These are phyloP conservation scores for Colletotrichum liriopes DNA, from an alignment of 2,329 filamentous ascomycete genomes.

Conservation along the genomic window DNA sequence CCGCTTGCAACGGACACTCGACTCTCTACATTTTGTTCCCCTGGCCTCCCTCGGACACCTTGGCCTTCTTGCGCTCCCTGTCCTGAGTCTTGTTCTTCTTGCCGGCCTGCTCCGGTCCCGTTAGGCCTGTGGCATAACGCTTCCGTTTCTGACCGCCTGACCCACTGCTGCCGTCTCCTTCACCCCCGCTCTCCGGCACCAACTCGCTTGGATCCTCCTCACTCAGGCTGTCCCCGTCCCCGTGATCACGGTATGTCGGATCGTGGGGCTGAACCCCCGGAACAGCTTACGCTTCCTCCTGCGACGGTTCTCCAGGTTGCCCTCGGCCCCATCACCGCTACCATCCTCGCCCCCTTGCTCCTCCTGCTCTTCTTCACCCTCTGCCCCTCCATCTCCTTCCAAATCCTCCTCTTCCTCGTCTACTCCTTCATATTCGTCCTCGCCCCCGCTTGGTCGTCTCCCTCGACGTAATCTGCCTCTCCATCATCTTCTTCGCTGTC, in stretches of 20 bases:
- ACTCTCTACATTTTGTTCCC: conserved; percentile 17
- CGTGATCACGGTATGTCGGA: conserved; percentile 29
- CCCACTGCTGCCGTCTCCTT: not conserved
- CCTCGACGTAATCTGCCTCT: not conserved
- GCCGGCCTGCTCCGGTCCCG: not conserved
- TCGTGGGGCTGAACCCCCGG: conserved; percentile 18
- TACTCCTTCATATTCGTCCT: not conserved
- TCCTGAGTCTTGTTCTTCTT: conserved; percentile 19
- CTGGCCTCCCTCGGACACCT: conserved; percentile 50
- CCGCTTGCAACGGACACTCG: not conserved
- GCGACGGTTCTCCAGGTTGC: not conserved
- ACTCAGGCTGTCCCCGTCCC: conserved; percentile 30
- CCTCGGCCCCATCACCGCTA: not conserved
- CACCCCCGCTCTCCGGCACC: conserved; percentile 18
- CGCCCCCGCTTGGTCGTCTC: not conserved
- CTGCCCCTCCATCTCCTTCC: conserved; percentile 3
- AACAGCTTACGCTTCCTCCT: conserved; percentile 14
- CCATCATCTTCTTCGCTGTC: conserved; percentile 38
- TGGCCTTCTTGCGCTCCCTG: conserved; percentile 45
- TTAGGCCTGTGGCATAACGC: not conserved
- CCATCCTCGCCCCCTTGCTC: not conserved
- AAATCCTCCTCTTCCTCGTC: conserved; percentile 4
- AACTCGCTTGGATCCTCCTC: conserved; percentile 25
- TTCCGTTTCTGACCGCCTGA: conserved; percentile 20
- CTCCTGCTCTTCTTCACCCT: not conserved